Base-by-base conservation (phyloP, 257 asterid genomes). In the Asclepias syriaca region DNA sequence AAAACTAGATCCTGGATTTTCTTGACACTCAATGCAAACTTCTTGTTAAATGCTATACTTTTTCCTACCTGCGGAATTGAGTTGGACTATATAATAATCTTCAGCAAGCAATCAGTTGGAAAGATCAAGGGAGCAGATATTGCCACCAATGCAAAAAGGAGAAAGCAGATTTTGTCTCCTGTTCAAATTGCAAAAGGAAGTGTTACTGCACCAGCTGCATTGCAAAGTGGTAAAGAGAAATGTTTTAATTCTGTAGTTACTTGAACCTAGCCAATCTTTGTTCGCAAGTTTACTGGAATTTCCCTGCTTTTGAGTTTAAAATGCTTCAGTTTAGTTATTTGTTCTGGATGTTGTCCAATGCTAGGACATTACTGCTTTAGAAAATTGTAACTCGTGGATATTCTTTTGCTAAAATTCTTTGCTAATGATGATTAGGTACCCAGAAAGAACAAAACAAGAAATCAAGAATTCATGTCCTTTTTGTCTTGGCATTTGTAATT, bases 401-500 rank as follows among this genome's bases (percentile, higher is more conserved):
- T 46, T 67, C 40, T n/a, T 67, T 45, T 12, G 40, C 37, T 48
- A 53, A 60, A 6, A 1, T 19, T 46, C 22, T 2, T 24, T 10
- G 51, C 16, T 11, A 40, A 64, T 51, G 40, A 76, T 77, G 68
- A 65, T 69, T 79, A 91, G 97, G 96, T 91, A 91, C 76, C 96
- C 95, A 56, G 74, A 74, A 70, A 81, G 83, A 79, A 86, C 85
- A 54, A 80, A 83, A 22, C 72, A 78, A 66, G 95, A 91, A 57
- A 74, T 86, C 54, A 56, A 78, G 81, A 70, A 71, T 66, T 61
- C 78, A 19, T 91, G 97, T 75, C 97, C 97, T 61, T 85, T 83
- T 75, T 91, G 96, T 81, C 50, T 77, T 51, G 90, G 93, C 53
- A 89, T 84, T 72, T 91, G 97, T 85, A 89, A 89, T 69, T 91